Evolutionary conservation across 1,284 basidiomycete species (phyloP).

Genomic region (Ceratobasidium sp.): DNA sequence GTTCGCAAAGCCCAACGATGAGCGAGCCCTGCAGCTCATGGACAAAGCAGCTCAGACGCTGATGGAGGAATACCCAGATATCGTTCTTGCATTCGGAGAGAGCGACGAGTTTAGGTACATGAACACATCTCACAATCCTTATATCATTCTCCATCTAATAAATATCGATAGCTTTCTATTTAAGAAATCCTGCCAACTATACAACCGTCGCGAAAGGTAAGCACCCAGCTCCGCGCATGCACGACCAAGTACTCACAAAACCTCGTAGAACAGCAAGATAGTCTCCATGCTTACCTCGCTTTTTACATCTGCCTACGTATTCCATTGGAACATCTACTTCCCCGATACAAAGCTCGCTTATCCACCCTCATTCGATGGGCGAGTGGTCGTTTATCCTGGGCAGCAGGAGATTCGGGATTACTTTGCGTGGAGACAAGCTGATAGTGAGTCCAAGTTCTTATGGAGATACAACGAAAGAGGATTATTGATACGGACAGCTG

Average conservation of each 20-base stretch:
- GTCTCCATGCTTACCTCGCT: slow-evolving; percentile 87
- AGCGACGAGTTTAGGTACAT: slow-evolving; percentile 94
- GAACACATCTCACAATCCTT: no score
- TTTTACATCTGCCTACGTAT: slow-evolving; percentile 94
- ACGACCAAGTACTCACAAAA: not conserved
- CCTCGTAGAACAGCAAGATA: slow-evolving; percentile 71
- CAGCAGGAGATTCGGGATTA: slow-evolving; percentile 85
- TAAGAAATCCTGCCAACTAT: slow-evolving; percentile 76
- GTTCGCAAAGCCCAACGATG: slow-evolving; percentile 94
- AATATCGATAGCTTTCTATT: slow-evolving; percentile 78
- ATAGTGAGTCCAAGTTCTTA: slow-evolving; percentile 72
- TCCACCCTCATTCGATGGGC: slow-evolving; percentile 92
- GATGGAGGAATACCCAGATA: slow-evolving; percentile 84
- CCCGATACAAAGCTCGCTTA: slow-evolving; percentile 75
- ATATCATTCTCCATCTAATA: not conserved
- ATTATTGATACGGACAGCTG: no score
- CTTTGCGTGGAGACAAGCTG: slow-evolving; percentile 94
- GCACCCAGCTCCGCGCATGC: slow-evolving; percentile 39
- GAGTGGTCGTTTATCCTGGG: slow-evolving; percentile 86
- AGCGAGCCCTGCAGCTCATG: slow-evolving; percentile 88
- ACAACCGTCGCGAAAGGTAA: slow-evolving; percentile 79
- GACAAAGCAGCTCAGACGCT: slow-evolving; percentile 86
- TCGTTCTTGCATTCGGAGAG: slow-evolving; percentile 91
- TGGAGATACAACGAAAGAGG: not conserved
- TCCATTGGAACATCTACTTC: slow-evolving; percentile 85